These are phyloP conservation scores for Penicillium griseofulvum DNA, from an alignment of 2,329 filamentous ascomycete genomes.

Conservation along the genomic window DNA sequence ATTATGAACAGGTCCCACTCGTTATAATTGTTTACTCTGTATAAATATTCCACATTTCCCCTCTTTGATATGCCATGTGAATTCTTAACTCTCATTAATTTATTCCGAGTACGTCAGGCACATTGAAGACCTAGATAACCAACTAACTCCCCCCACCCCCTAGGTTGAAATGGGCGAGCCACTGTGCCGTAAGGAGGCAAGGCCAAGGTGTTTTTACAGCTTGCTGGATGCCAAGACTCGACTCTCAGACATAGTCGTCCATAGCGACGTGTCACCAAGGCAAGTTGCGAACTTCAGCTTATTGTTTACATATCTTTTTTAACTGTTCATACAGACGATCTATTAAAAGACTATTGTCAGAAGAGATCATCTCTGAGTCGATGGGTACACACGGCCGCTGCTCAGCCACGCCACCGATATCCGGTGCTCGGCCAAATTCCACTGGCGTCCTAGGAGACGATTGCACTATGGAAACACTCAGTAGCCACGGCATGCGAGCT, in stretches of 20 bases:
- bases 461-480: not conserved
- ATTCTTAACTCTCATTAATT: no score
- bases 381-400: not conserved
- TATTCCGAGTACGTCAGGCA: not conserved
- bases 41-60: not conserved
- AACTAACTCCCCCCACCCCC: not conserved
- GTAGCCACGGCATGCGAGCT: not conserved
- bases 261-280: conserved; percentile 3
- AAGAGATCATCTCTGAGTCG: not conserved
- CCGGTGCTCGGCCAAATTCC: not conserved
- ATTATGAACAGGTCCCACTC: no score
- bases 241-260: not conserved
- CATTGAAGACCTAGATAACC: not conserved
- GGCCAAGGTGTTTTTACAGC: not conserved
- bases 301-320: not conserved
- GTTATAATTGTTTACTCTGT: no score
- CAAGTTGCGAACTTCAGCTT: not conserved
- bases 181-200: conserved; percentile 1
- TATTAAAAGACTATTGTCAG: not conserved
- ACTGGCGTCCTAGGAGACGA: conserved; percentile 1
- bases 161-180: conserved; percentile 1
- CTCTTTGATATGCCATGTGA: not conserved
- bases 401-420: not conserved
- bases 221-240: not conserved
- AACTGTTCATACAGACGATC: not conserved